phyloP scores from a whole-genome alignment of 2,329 filamentous ascomycete genomes.

The Ceratocystis eucalypticola region DNA sequence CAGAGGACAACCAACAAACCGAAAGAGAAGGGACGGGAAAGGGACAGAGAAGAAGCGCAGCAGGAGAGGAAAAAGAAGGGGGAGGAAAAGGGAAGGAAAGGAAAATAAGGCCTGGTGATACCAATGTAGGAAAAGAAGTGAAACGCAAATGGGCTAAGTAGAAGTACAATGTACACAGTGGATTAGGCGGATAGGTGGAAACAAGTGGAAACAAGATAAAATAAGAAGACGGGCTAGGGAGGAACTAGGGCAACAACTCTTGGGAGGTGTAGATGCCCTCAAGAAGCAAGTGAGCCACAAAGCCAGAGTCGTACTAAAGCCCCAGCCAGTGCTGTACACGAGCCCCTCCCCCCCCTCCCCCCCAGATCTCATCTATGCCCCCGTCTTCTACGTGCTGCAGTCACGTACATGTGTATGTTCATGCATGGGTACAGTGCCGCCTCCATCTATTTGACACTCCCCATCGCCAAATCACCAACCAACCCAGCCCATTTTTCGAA shows the following conservation, averaged over 20 bases:
- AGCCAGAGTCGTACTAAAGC: background rate
- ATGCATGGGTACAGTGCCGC: background rate
- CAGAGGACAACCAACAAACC: constrained; percentile 13
- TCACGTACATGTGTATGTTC: background rate
- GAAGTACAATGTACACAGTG: background rate
- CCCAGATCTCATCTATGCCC: background rate
- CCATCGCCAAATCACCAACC: background rate
- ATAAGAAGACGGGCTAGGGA: constrained; percentile 1
- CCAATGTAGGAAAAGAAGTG: background rate
- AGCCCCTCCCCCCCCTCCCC: too few relatives aligned
- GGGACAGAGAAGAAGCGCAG: constrained; percentile 8
- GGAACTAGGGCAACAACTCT: background rate
- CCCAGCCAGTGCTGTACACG: background rate
- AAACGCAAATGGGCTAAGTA: background rate
- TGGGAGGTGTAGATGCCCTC: background rate
- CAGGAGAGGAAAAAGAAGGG: constrained; percentile 10
- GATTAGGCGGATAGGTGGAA: background rate
- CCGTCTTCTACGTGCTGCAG: background rate
- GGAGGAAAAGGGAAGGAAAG: background rate
- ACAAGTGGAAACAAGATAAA: constrained; percentile 8
- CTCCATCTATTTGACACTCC: background rate
- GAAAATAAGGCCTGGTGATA: constrained; percentile 17
- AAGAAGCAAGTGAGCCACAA: background rate
- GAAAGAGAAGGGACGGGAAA: constrained; percentile 10
- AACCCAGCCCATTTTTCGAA: too few relatives aligned